These are phyloP conservation scores for Ogataea philodendri DNA, from an alignment of 805 yeast genomes.

Conservation along the genomic window DNA sequence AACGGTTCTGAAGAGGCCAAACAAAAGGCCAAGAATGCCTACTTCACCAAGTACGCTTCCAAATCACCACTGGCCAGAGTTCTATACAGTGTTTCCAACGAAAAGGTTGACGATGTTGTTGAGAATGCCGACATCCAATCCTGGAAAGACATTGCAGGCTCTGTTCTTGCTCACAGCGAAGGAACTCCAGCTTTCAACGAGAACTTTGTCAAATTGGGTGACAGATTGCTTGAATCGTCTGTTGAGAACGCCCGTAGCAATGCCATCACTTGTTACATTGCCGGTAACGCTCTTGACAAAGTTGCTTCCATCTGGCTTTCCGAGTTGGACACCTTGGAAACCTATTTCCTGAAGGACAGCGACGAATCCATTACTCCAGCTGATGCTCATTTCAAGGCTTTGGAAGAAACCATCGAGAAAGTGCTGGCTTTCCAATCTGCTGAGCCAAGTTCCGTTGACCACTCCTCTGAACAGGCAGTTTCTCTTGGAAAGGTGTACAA, in stretches of 20 bases:
- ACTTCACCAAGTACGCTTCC: constrained; percentile 56
- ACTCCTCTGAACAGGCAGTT: constrained; percentile 45
- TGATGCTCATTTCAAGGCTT: constrained; percentile 80
- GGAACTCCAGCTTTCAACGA: constrained; percentile 49
- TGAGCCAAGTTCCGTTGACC: constrained; percentile 35
- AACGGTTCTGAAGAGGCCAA: constrained; percentile 62
- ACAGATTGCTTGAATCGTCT: constrained; percentile 56
- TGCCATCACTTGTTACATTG: constrained; percentile 75
- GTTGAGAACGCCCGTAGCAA: constrained; percentile 52
- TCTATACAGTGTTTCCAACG: constrained; percentile 60
- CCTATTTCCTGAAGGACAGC: constrained; percentile 40
- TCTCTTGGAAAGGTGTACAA: constrained; percentile 60
- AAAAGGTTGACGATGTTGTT: constrained; percentile 63
- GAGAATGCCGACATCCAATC: constrained; percentile 70
- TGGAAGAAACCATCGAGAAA: constrained; percentile 81
- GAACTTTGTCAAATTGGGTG: constrained; percentile 69
- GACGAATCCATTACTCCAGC: constrained; percentile 59
- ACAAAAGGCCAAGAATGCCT: constrained; percentile 67
- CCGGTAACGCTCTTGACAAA: constrained; percentile 78
- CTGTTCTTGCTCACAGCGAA: constrained; percentile 56
- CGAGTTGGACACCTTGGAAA: constrained; percentile 53
- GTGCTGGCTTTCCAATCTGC: constrained; percentile 69
- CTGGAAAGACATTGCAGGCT: constrained; percentile 81
- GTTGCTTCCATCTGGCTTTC: constrained; percentile 80
- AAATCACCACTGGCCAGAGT: constrained; percentile 66